Conservation (phyloP, 176 grass and related monocot species). For the Musa schizocarpa region DNA sequence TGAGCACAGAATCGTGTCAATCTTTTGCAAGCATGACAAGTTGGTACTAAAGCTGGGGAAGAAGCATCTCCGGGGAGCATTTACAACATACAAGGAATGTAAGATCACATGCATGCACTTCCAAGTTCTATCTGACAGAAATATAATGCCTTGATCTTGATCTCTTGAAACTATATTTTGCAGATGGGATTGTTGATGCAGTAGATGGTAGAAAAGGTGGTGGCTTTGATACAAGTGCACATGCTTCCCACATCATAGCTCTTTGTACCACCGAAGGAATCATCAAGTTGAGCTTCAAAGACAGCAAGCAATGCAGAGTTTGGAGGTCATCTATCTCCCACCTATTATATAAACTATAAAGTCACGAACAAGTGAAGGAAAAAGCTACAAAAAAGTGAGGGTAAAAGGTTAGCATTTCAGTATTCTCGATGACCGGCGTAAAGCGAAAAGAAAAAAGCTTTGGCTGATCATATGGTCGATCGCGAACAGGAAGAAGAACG, state of each 20-base stretch:
- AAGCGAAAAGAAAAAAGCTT: too few relatives aligned
- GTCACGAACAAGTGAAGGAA: not conserved
- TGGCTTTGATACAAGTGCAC: not conserved
- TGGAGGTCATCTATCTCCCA: not conserved
- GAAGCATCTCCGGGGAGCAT: constrained; percentile 3
- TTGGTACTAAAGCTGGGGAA: not conserved
- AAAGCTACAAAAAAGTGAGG: not conserved
- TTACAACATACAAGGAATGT: not conserved
- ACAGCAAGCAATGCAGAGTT: not conserved
- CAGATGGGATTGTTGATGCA: not conserved
- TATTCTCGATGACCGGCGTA: too few relatives aligned
- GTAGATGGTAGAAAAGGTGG: not conserved
- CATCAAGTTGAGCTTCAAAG: not conserved
- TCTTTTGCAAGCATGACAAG: not conserved
- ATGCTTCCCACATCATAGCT: not conserved
- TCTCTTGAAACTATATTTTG: not conserved
- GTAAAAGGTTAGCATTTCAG: too few relatives aligned
- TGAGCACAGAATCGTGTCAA: not conserved
- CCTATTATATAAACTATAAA: not conserved
- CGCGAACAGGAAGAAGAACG: too few relatives aligned
- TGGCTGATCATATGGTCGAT: too few relatives aligned
- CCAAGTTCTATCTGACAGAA: not conserved
- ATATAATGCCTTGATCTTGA: not conserved
- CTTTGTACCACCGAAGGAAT: not conserved
- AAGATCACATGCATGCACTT: not conserved